Evolutionary conservation across 2,329 filamentous ascomycete genomes (phyloP).

Genomic region (Thelonectria olida): DNA sequence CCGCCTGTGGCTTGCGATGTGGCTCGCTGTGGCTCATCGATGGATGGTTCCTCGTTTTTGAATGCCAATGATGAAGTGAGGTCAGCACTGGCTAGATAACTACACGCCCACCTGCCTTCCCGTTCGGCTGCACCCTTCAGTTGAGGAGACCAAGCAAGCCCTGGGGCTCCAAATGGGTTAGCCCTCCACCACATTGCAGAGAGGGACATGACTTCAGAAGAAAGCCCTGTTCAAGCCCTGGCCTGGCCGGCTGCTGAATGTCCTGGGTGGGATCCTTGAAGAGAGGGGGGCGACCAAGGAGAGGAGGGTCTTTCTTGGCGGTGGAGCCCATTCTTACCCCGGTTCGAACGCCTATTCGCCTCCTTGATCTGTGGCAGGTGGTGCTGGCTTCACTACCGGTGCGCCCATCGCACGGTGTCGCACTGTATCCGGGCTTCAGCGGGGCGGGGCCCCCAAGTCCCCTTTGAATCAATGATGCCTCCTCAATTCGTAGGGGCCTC

Average conservation of each 20-base stretch:
- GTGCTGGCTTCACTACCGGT: constrained; percentile 7
- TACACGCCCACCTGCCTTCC: constrained; percentile 7
- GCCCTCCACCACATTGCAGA: too few species aligned
- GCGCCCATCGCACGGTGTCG: constrained; percentile 5
- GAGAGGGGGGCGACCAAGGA: too few species aligned
- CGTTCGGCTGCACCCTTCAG: neutral
- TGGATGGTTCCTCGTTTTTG: neutral
- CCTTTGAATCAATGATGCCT: neutral
- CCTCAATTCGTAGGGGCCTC: neutral
- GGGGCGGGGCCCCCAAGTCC: constrained; percentile 14
- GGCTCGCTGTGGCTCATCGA: neutral
- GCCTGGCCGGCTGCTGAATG: neutral
- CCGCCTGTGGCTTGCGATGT: neutral
- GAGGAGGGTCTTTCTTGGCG: too few species aligned
- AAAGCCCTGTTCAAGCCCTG: neutral
- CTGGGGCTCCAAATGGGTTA: too few species aligned
- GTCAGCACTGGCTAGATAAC: constrained; percentile 6
- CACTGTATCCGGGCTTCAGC: constrained; percentile 13
- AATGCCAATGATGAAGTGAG: neutral
- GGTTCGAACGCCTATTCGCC: constrained; percentile 21
- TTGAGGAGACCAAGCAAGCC: neutral
- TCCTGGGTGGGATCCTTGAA: neutral
- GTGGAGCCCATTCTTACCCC: constrained; percentile 4
- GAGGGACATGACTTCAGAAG: too few species aligned
- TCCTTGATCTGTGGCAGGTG: constrained; percentile 13